phyloP scores from a whole-genome alignment of 1,139 yeast species.

The Diutina scorzettiae region DNA sequence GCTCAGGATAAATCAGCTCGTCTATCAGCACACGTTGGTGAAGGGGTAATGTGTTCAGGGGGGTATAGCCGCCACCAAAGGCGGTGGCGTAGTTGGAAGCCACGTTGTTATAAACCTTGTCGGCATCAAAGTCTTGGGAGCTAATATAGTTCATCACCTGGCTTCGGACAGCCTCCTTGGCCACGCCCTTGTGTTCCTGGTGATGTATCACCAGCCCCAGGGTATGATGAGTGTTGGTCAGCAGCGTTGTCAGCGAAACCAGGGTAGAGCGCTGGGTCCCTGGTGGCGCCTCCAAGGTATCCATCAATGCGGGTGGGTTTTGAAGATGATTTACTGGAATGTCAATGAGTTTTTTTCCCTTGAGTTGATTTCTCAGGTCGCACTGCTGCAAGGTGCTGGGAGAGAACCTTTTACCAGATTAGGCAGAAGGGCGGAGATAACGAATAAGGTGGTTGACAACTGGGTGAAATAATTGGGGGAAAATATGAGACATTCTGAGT shows the following conservation, averaged over 20 bases:
- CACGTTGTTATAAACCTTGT: constrained; percentile 26
- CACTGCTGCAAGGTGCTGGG: too few species aligned
- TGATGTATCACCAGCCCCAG: constrained; percentile 3
- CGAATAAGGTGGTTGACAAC: too few species aligned
- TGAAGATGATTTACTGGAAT: too few species aligned
- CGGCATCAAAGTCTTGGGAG: constrained; percentile 19
- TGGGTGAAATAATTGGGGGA: too few species aligned
- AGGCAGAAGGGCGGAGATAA: too few species aligned
- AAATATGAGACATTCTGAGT: too few species aligned
- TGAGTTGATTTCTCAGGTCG: too few species aligned
- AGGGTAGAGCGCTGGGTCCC: neutral
- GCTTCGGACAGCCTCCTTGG: neutral
- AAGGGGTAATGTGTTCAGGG: constrained; percentile 4
- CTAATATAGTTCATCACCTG: constrained; percentile 20
- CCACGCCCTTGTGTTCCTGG: constrained; percentile 2
- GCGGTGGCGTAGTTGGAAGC: constrained; percentile 22
- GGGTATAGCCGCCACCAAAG: constrained; percentile 15
- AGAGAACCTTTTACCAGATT: too few species aligned
- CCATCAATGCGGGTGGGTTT: neutral
- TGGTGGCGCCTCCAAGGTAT: constrained; percentile 3
- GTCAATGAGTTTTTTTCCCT: too few species aligned
- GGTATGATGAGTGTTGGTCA: constrained; percentile 2
- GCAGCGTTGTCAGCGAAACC: constrained; percentile 2
- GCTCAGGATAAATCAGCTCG: constrained; percentile 3
- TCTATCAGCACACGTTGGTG: neutral